Evolutionary conservation across 2,329 filamentous ascomycete genomes (phyloP).

Genomic region (Fusarium odoratissimum): DNA sequence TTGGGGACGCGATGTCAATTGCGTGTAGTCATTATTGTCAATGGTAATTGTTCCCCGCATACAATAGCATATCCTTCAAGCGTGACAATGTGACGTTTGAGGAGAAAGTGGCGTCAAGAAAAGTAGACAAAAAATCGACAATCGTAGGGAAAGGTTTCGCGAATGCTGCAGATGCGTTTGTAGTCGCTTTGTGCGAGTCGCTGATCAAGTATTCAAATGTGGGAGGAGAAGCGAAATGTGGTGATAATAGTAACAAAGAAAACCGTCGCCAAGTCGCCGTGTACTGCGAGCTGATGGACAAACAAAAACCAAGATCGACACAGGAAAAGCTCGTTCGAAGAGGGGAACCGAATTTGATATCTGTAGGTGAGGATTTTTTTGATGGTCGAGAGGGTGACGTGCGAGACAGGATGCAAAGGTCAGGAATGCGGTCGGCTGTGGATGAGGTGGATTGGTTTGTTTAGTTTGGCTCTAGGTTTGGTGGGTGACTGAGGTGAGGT

Average conservation of each 20-base stretch:
- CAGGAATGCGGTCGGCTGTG: constrained; percentile 44
- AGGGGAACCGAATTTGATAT: constrained; percentile 27
- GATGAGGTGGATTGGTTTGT: constrained; percentile 40
- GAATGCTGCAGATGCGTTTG: constrained; percentile 13
- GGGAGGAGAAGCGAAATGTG: constrained; percentile 31
- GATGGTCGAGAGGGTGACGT: constrained; percentile 42
- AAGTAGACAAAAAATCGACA: constrained; percentile 25
- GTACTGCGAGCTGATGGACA: constrained; percentile 9
- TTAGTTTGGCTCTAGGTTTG: constrained; percentile 23
- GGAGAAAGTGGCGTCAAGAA: constrained; percentile 1
- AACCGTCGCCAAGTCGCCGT: constrained; percentile 22
- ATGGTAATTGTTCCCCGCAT: constrained; percentile 41
- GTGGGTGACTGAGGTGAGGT: constrained; percentile 6
- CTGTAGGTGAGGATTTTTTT: constrained; percentile 23
- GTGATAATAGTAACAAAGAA: constrained; percentile 28
- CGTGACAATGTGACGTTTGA: constrained; percentile 7
- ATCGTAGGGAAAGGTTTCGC: constrained; percentile 14
- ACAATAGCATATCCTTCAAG: constrained; percentile 41
- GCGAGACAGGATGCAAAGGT: constrained; percentile 44
- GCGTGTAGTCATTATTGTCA: constrained; percentile 47
- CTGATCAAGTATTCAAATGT: constrained; percentile 22
- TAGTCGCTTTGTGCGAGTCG: constrained; percentile 19
- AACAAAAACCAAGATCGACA: constrained; percentile 24
- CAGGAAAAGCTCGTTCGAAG: constrained; percentile 9
- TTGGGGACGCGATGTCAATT: constrained; percentile 43